These are phyloP conservation scores for Cercophora samala DNA, from an alignment of 495 filamentous ascomycete genomes.

Conservation along the genomic window DNA sequence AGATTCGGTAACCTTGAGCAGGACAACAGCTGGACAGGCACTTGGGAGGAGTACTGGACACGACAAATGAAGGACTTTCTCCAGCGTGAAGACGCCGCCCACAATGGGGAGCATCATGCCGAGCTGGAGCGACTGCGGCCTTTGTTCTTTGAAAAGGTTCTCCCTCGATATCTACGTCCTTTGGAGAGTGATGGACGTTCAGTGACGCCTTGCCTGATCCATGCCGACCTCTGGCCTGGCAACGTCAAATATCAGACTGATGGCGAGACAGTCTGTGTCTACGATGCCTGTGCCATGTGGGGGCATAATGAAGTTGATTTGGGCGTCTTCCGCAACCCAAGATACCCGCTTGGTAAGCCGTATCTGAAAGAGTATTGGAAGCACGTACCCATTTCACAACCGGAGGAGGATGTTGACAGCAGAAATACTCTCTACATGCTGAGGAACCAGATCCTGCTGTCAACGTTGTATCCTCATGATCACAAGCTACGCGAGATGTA, in stretches of 20 bases:
- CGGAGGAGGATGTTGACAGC: slow-evolving; percentile 32
- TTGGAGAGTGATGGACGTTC: slow-evolving; percentile 41
- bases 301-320: slow-evolving; percentile 51
- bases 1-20: slow-evolving; percentile 44
- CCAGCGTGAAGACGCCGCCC: slow-evolving; percentile 19
- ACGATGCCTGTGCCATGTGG: slow-evolving; percentile 47
- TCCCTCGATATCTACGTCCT: slow-evolving; percentile 38
- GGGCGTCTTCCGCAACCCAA: slow-evolving; percentile 32
- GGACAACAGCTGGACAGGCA: slow-evolving; percentile 39
- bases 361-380: slow-evolving; percentile 29
- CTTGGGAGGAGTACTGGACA: slow-evolving; percentile 46
- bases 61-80: slow-evolving; percentile 25
- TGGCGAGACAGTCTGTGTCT: slow-evolving; percentile 38
- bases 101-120: slow-evolving; percentile 15
- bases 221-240: slow-evolving; percentile 47
- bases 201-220: slow-evolving; percentile 44
- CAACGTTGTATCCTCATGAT: slow-evolving; percentile 20
- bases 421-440: slow-evolving; percentile 32
- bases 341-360: slow-evolving; percentile 24
- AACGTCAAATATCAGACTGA: slow-evolving; percentile 40
- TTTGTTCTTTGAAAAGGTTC: slow-evolving; percentile 33
- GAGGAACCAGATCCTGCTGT: slow-evolving; percentile 22
- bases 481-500: slow-evolving; percentile 23
- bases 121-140: slow-evolving; percentile 19
- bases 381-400: slow-evolving; percentile 27